phyloP scores from a whole-genome alignment of 2,329 filamentous ascomycete species.

The Exophiala viscosa region DNA sequence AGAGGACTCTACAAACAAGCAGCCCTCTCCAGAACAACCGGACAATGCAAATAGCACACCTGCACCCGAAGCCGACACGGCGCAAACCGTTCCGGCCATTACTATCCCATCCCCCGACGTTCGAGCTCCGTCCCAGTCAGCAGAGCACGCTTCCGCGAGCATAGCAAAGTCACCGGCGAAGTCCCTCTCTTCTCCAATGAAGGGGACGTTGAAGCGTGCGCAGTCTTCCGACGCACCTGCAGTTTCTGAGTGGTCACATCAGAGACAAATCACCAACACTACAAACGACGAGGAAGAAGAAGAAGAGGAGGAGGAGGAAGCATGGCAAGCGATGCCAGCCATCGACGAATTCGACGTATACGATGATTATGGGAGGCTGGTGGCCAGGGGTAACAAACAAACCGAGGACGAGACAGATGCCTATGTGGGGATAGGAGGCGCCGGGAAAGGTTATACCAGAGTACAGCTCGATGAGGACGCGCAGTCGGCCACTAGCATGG shows the following conservation, averaged over 20 bases:
- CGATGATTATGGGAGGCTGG: slow-evolving; percentile 82
- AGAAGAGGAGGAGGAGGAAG: slow-evolving; percentile 55
- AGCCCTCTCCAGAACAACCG: too few species aligned
- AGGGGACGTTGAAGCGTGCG: slow-evolving; percentile 35
- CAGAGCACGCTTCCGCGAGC: neutral
- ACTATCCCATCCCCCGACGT: too few species aligned
- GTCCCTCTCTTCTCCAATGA: slow-evolving; percentile 11
- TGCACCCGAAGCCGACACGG: neutral
- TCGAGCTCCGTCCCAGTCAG: too few species aligned
- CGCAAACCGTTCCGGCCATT: neutral
- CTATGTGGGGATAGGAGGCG: slow-evolving; percentile 65
- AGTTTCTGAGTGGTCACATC: slow-evolving; percentile 87
- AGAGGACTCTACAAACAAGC: too few species aligned
- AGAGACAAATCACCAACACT: slow-evolving; percentile 61
- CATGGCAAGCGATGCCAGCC: slow-evolving; percentile 92
- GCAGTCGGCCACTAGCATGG: slow-evolving; percentile 89
- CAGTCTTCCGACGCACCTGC: slow-evolving; percentile 38
- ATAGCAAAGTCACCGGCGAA: slow-evolving; percentile 1
- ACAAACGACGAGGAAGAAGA: slow-evolving; percentile 32
- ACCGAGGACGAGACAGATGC: slow-evolving; percentile 62
- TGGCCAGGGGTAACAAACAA: slow-evolving; percentile 74
- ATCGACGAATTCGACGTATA: slow-evolving; percentile 93
- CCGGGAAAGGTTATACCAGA: slow-evolving; percentile 91
- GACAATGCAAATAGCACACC: too few species aligned
- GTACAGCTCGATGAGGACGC: slow-evolving; percentile 95